Percentiles rank a stretch among this genome's conserved stretches.
Evolutionary conservation across 208 protist species (phyloP).

Genomic region (Trypanosoma cruzi): DNA sequence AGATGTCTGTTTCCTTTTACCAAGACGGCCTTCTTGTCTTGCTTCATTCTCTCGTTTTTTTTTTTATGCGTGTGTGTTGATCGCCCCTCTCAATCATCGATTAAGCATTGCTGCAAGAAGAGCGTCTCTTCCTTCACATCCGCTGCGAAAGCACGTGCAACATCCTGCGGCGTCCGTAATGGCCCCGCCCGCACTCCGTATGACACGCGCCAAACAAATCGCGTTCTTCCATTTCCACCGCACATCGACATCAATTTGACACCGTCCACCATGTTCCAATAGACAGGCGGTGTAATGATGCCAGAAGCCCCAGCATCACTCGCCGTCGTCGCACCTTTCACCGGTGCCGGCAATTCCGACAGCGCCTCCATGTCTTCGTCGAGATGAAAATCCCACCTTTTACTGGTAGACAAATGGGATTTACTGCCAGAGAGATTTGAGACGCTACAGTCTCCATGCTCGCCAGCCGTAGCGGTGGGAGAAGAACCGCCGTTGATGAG

Average conservation of each 20-base stretch:
- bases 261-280: conserved; percentile 36
- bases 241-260: conserved; percentile 6
- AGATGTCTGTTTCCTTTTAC: not conserved
- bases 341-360: not conserved
- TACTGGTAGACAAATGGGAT: not conserved
- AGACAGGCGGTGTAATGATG: not conserved
- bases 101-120: conserved; percentile 75
- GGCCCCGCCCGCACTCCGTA: conserved; percentile 57
- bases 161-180: conserved; percentile 58
- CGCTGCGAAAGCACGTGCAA: conserved; percentile 47
- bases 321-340: not conserved
- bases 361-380: conserved; percentile 45
- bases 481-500: conserved; percentile 28
- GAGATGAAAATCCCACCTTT: conserved; percentile 51
- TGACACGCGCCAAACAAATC: conserved; percentile 55
- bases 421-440: not conserved
- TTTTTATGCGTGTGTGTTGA: no score
- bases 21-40: not conserved
- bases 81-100: conserved; percentile 21
- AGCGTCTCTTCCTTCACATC: conserved; percentile 73
- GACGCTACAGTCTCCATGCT: not conserved
- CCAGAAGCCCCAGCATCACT: not conserved
- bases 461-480: not conserved
- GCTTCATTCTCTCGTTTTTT: no score
- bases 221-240: not conserved